These are phyloP conservation scores for Talaromyces sp. DNA, from an alignment of 2,329 filamentous ascomycete genomes.

Conservation along the genomic window DNA sequence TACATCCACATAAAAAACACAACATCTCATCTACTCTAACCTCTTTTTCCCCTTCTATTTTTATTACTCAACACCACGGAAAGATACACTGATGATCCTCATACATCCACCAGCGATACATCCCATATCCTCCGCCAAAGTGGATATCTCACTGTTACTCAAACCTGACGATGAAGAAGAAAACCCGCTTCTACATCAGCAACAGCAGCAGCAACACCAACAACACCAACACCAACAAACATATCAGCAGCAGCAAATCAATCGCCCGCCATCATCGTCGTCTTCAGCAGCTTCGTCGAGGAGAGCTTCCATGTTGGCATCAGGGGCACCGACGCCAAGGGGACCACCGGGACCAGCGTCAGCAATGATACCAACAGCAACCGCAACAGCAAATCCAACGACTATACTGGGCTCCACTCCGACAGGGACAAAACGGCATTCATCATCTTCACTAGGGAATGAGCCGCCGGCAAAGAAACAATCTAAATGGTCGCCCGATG, in stretches of 20 bases:
- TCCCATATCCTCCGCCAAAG: slow-evolving; percentile 54
- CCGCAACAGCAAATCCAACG: neutral
- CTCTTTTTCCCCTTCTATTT: neutral
- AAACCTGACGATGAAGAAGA: slow-evolving; percentile 55
- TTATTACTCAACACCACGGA: neutral
- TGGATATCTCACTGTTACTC: slow-evolving; percentile 93
- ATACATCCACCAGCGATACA: slow-evolving; percentile 34
- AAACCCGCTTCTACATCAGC: slow-evolving; percentile 16
- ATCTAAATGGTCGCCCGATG: slow-evolving; percentile 93
- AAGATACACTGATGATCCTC: slow-evolving; percentile 42
- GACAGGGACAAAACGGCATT: slow-evolving; percentile 40
- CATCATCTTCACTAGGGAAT: slow-evolving; percentile 43
- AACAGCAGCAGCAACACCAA: neutral
- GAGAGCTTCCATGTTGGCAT: slow-evolving; percentile 17
- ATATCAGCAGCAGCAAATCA: neutral
- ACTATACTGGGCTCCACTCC: slow-evolving; percentile 19
- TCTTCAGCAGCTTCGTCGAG: slow-evolving; percentile 14
- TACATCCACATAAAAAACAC: neutral
- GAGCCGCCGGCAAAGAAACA: slow-evolving; percentile 82
- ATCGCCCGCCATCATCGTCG: slow-evolving; percentile 31
- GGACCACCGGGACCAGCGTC: neutral
- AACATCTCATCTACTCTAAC: neutral
- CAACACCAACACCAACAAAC: neutral
- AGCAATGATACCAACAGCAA: slow-evolving; percentile 20
- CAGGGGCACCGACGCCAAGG: slow-evolving; percentile 21